Evolutionary conservation across 805 yeast species (phyloP), one percentile per base, ranked within the genome.

Genomic region (Candida verbasci): DNA sequence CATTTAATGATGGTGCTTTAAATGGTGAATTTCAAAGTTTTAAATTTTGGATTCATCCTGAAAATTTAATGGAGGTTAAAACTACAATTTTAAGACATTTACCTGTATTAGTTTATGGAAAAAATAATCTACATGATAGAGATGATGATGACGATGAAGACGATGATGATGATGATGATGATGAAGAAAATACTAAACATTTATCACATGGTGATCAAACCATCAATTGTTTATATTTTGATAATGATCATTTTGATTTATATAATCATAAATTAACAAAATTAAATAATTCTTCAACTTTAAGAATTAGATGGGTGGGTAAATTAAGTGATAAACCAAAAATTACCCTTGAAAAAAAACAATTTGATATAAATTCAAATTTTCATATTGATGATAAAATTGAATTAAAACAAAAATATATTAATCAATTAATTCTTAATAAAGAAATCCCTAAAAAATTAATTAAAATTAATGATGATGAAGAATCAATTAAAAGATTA

Each of bases 41-140:
- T 61, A 87, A 86, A 63, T 91, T 91, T 60, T 91, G 98, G 98
- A 74, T 93, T 29, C 97, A 91, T 58, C 89, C 91, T n/a, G 98
- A 93, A 30, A 56, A 57, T 40, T 59, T 93, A 56, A 89, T 91
- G 96, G 97, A 91, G 64, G 96, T 89, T 38, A 91, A 91, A 66
- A 87, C 97, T n/a, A 80, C 88, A 41, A 86, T 91, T 46, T 74
- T 91, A 55, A 82, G 97, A 58, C 95, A 87, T 52, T 74, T 91
- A 47, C 98, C 98, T 1, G 95, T 89, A 5, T 72, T 91, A 44
- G 84, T 91, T 32, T 93, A 88, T 53, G 58, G 49, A 12, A 17
- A 26, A 15, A 18, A 27, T 50, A 53, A n/a, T n/a, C n/a, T n/a
- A n/a, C n/a, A n/a, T n/a, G n/a, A n/a, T n/a, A n/a, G n/a, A n/a